A percentile compares a stretch with the other conserved stretches of the same genome.
Evolutionary conservation across 768 basidiomycete species (phyloP).

Genomic region (Podaxis sp.): DNA sequence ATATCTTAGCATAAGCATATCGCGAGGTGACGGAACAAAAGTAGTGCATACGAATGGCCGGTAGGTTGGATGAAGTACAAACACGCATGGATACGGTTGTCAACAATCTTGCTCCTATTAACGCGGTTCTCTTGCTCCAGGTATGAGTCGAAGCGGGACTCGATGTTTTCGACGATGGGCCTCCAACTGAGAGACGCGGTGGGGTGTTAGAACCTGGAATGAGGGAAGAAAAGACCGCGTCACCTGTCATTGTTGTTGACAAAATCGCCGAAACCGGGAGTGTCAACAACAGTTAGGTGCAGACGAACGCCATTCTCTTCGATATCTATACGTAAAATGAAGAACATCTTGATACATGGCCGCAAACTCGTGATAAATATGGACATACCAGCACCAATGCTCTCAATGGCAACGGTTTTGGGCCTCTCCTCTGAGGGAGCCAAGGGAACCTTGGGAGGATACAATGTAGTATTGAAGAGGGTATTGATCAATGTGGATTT

Average conservation of each 20-base stretch:
- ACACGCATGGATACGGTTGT: conserved; percentile 98
- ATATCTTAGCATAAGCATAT: conserved; percentile 5
- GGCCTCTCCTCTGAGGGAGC: conserved; percentile 83
- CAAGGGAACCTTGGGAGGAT: conserved; percentile 81
- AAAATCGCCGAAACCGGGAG: conserved; percentile 98
- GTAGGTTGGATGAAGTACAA: conserved; percentile 99
- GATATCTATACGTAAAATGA: conserved; percentile 65
- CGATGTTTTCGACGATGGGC: conserved; percentile 97
- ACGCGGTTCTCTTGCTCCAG: conserved; percentile 98
- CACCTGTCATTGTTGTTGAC: conserved; percentile 99
- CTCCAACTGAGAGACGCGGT: conserved; percentile 69
- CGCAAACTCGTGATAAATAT: conserved; percentile 20
- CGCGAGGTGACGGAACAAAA: conserved; percentile 8
- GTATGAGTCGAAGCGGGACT: conserved; percentile 95
- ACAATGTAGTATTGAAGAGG: conserved; percentile 94
- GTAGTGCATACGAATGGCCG: conserved; percentile 81
- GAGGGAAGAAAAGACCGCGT: conserved; percentile 15
- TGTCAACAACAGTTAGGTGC: conserved; percentile 98
- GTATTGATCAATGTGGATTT: conserved; percentile 99
- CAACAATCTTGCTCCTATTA: conserved; percentile 87
- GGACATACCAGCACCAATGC: conserved; percentile 89
- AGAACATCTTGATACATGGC: conserved; percentile 20
- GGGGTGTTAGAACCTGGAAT: conserved; percentile 17
- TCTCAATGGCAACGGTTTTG: conserved; percentile 96
- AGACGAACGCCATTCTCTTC: conserved; percentile 98